Base-by-base conservation (phyloP, 768 basidiomycete genomes). In the Leccinum fibrillosum region DNA sequence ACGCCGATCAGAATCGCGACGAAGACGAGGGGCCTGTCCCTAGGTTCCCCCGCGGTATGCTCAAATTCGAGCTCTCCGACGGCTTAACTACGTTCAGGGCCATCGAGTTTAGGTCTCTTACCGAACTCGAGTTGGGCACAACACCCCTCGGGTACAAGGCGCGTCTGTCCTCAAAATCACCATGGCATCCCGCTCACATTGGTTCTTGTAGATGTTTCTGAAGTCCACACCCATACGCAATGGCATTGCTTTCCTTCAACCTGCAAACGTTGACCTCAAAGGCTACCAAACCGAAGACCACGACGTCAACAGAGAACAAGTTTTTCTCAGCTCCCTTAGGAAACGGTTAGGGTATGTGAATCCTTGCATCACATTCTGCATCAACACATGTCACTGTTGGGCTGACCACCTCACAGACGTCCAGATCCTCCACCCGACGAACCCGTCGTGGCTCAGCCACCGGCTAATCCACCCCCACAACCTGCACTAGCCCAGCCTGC, bases 61-160 rank as follows among this genome's bases (percentile, higher is more conserved):
- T 97, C 56, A 80, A 75, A 47, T 78, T 97, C 28, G 78, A 86
- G 62, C 71, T 97, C 52, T 86, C 83, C 53, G 95, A 98, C 69
- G 95, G 95, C n/a, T 69, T 75, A 13, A 80, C 77, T 2, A 79
- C 74, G 3, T 70, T 95, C 32, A 79, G 80, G 35, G 95, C 90
- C 2, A 85, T 95, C 61, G 95, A 98, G 68, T 92, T 87, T 62
- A 82, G 81, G 54, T 73, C 78, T 23, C 68, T 97, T 28, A 81
- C 83, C 1, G 78, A 83, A 47, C 62, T 98, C 19, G 78, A 79
- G 51, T 78, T 98, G 17, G 90, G 89, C 8, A 82, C 80, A 19
- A 96, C 94, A 1, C 82, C 82, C 3, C 75, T 95, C 30, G 95
- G 95, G 9, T 90, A 76, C 67, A 98, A 98, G 79, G 94, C 92